Evolutionary conservation across 768 basidiomycete species (phyloP).

Genomic region (Floccularia luteovirens): DNA sequence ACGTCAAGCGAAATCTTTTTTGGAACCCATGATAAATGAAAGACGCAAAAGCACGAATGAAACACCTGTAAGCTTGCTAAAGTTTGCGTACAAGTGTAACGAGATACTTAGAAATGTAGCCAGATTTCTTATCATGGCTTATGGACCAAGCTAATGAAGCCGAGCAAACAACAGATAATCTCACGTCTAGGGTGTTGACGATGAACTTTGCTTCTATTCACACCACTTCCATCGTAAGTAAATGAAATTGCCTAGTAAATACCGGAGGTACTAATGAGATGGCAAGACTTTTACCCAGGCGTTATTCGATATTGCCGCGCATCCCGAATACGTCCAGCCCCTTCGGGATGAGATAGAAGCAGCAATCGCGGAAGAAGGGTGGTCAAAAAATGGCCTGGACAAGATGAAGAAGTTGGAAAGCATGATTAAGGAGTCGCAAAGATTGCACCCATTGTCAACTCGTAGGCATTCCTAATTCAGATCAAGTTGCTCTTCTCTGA

Average conservation of each 20-base stretch:
- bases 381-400: conserved; percentile 15
- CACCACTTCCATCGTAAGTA: conserved; percentile 16
- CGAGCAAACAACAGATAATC: conserved; percentile 9
- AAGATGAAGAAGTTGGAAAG: conserved; percentile 31
- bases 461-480: neutral
- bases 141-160: conserved; percentile 16
- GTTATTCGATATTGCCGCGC: conserved; percentile 17
- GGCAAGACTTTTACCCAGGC: conserved; percentile 9
- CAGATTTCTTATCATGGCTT: conserved; percentile 20
- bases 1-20: neutral
- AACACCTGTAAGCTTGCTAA: neutral
- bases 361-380: conserved; percentile 18
- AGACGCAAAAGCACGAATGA: neutral
- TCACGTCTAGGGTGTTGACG: conserved; percentile 14
- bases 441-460: conserved; percentile 14
- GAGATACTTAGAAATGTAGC: neutral
- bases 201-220: conserved; percentile 24
- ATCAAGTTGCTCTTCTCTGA: neutral
- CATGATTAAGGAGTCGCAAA: conserved; percentile 25
- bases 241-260: neutral
- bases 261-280: neutral
- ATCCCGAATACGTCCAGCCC: conserved; percentile 15
- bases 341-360: conserved; percentile 28
- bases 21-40: neutral
- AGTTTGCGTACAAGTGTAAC: neutral